Evolutionary conservation across 2,329 filamentous ascomycete genomes (phyloP).

Genomic region (Fusarium mexicanum): DNA sequence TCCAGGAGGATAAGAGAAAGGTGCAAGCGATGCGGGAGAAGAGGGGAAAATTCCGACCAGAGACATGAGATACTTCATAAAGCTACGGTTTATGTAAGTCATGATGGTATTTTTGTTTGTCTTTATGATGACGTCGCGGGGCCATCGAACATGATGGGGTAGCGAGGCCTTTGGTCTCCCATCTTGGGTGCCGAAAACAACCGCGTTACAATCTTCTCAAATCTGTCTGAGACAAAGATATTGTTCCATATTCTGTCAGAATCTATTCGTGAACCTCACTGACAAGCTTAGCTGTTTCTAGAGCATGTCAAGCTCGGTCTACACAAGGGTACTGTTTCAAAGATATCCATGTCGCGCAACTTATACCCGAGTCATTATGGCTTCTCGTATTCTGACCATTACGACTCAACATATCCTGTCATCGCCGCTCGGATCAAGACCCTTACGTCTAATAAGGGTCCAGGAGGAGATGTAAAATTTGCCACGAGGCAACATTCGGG

Average conservation of each 20-base stretch:
- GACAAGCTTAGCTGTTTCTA: not conserved
- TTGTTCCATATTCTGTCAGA: conserved; percentile 42
- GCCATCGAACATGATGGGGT: conserved; percentile 54
- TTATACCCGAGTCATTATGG: not conserved
- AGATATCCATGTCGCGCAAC: conserved; percentile 1
- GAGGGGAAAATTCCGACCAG: conserved; percentile 69
- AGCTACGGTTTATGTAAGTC: conserved; percentile 23
- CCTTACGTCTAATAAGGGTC: not conserved
- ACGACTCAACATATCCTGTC: not conserved
- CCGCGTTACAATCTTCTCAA: conserved; percentile 76
- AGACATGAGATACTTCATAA: conserved; percentile 48
- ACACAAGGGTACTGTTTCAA: conserved; percentile 1
- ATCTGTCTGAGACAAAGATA: conserved; percentile 59
- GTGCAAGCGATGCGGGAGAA: conserved; percentile 76
- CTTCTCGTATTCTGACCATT: conserved; percentile 1
- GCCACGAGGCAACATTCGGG: conserved; percentile 9
- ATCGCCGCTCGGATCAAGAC: conserved; percentile 4
- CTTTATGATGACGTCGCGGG: conserved; percentile 63
- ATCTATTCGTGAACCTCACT: conserved; percentile 26
- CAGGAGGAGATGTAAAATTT: not conserved
- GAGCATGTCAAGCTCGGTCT: not conserved
- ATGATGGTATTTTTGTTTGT: conserved; percentile 5
- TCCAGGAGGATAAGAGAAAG: conserved; percentile 79
- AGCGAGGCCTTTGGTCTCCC: conserved; percentile 39
- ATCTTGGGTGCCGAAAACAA: conserved; percentile 65